phyloP scores from a whole-genome alignment of 106 monocot species.

The Dendrobium officinale region DNA sequence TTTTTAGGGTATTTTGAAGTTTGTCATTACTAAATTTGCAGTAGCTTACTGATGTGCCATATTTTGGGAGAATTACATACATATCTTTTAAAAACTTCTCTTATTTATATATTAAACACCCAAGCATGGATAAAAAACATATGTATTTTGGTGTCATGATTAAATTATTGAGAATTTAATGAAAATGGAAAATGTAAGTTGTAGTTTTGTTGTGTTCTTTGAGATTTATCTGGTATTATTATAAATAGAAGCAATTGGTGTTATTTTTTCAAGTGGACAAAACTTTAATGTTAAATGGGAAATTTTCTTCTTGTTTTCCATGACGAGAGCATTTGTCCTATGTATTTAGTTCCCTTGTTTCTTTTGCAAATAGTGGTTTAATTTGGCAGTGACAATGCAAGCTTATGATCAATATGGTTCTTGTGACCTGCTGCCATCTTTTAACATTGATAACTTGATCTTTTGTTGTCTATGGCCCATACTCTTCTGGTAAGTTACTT shows the following conservation, averaged over 20 bases:
- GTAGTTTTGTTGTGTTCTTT: not conserved
- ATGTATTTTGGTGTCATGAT: not conserved
- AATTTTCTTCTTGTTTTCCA: not conserved
- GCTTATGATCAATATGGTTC: not conserved
- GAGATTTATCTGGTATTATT: not conserved
- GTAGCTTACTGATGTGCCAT: too few relatives aligned
- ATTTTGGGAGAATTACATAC: too few relatives aligned
- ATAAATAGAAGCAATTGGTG: not conserved
- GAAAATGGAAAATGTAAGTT: not conserved
- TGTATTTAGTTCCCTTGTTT: not conserved
- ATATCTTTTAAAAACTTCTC: not conserved
- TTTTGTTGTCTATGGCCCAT: not conserved
- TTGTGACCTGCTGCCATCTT: not conserved
- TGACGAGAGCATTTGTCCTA: not conserved
- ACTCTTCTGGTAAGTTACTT: not conserved
- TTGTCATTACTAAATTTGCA: too few relatives aligned
- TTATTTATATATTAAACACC: not conserved
- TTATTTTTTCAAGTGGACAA: not conserved
- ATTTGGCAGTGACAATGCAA: not conserved
- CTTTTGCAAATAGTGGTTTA: not conserved
- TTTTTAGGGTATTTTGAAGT: too few relatives aligned
- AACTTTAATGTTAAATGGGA: not conserved
- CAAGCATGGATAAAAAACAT: not conserved
- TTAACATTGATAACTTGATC: not conserved
- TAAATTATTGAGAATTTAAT: not conserved